Base-by-base conservation (phyloP, 768 basidiomycete species). In the Lentinula lateritia region DNA sequence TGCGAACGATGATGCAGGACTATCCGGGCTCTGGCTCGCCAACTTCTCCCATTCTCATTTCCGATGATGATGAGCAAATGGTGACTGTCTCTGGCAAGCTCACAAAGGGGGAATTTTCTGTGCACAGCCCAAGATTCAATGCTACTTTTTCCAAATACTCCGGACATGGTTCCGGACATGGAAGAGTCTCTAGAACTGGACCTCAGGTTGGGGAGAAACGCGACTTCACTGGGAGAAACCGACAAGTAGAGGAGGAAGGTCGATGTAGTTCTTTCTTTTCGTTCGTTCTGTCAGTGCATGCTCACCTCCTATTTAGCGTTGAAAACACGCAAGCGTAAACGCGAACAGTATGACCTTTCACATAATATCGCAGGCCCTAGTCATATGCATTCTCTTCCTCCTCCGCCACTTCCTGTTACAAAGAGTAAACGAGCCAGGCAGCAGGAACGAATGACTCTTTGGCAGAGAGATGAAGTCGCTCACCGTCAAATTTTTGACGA, bases 1-100 rank as follows among this genome's bases (percentile, higher is more conserved):
- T 12, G 12, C 28, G 28, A 28, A 28, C 28, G 13, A 41, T 23
- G 15, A 56, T 56, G 55, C 43, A 13, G 55, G 23, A 42, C n/a
- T 28, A 56, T 41, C 12, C 16, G 10, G 55, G 55, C 9, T 43
- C 60, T 50, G 71, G 71, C 38, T 71, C 71, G 1, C 62, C 63
- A 63, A 66, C 59, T 34, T 71, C 70, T 50, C 71, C 71, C 41
- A 72, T 71, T 53, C 62, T 68, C 52, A 68, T 72, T 16, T 69
- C 69, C 10, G 70, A 72, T 32, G 71, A 72, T 52, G 70, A 70
- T 50, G 60, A 65, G 12, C 64, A 67, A 34, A 12, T 59, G 34
- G 39, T 16, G 5, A 34, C 15, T 45, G 46, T 38, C 18, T 48
- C 45, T 23, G 34, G 18, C 13, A 18, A 34, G 16, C 38, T 50